Base-by-base conservation (phyloP, 2,329 filamentous ascomycete genomes). In the Fusarium transvaalense region DNA sequence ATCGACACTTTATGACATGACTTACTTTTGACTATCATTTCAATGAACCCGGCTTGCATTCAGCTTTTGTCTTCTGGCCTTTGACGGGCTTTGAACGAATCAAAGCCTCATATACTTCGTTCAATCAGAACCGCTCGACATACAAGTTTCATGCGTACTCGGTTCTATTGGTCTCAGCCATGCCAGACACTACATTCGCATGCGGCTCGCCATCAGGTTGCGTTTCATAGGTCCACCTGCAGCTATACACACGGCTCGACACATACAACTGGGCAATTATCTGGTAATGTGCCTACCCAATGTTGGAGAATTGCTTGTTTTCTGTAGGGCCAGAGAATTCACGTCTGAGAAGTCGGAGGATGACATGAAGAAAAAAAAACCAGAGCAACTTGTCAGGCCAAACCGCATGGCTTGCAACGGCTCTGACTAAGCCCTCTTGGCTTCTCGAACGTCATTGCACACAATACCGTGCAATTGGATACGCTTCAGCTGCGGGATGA, bases 401-500 rank as follows among this genome's bases (percentile, higher is more conserved):
- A 17, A 57, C 34, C 23, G 41, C 19, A 65, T 42, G 56, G 39
- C 21, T 45, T 43, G 48, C 32, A 48, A 50, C 42, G 32, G 29
- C 51, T 64, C 59, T 65, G 56, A 61, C 67, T 65, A 66, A 61
- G 57, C 59, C 29, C 43, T 43, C 32, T 42, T 42, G 29, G 63
- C 50, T 60, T 48, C 38, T 52, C 56, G 52, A 47, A 74, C 69
- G 71, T 75, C 72, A 70, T 73, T 64, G 47, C 64, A 68, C 63
- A 55, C 69, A 45, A 51, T 39, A 38, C 52, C 61, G 56, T 64
- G 53, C 43, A 57, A 41, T 46, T 43, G 50, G 38, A 66, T 64
- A 69, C 61, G 59, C 68, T 74, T 63, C 68, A 70, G 68, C 61
- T 74, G 70, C 66, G 61, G 71, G 65, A 64, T 67, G 58, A 64